Evolutionary conservation across 2,329 filamentous ascomycete genomes (phyloP).

Genomic region (Simplicillium aogashimaense): DNA sequence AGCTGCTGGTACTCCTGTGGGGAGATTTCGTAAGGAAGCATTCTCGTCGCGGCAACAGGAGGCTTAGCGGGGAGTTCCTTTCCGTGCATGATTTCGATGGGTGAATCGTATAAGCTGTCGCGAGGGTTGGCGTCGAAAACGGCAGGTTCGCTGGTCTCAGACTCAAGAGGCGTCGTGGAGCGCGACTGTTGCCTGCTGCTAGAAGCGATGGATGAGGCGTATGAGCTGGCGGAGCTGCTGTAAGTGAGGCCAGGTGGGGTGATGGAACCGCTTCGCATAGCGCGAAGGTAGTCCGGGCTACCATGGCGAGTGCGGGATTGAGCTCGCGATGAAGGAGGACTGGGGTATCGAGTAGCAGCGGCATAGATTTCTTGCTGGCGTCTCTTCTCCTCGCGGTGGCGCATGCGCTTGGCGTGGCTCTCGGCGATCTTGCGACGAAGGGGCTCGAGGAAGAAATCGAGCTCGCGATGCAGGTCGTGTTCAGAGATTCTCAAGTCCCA

Average conservation of each 20-base stretch:
- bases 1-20: conserved; percentile 40
- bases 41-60: conserved; percentile 17
- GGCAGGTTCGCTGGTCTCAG: conserved; percentile 30
- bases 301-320: conserved; percentile 29
- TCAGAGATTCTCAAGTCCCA: conserved; percentile 86
- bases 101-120: conserved; percentile 38
- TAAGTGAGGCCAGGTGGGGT: conserved; percentile 39
- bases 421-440: conserved; percentile 55
- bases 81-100: conserved; percentile 33
- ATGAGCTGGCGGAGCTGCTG: conserved; percentile 39
- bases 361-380: conserved; percentile 26
- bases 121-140: conserved; percentile 22
- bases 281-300: conserved; percentile 28
- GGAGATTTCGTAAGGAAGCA: conserved; percentile 47
- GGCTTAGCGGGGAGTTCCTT: conserved; percentile 26
- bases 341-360: conserved; percentile 26
- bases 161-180: conserved; percentile 41
- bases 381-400: conserved; percentile 35
- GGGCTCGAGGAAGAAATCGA: conserved; percentile 81
- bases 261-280: conserved; percentile 24
- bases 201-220: conserved; percentile 35
- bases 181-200: conserved; percentile 37
- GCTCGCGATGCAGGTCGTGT: conserved; percentile 75
- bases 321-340: conserved; percentile 35
- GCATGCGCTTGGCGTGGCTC: conserved; percentile 38